These are phyloP conservation scores for Alternaria solani DNA, from an alignment of 2,329 filamentous ascomycete genomes.

Conservation along the genomic window DNA sequence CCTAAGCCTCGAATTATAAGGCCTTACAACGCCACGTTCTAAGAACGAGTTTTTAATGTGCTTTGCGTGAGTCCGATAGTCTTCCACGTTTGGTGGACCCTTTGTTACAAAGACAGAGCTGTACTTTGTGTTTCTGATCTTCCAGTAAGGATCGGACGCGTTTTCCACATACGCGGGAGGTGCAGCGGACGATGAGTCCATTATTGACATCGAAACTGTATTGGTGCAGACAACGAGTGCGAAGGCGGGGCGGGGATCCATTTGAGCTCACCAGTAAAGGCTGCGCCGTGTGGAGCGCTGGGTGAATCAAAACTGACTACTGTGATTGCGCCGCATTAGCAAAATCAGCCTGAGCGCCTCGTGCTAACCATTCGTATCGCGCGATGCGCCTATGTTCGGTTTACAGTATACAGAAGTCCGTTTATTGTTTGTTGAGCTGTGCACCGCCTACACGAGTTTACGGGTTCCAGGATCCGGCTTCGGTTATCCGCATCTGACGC, in stretches of 20 bases:
- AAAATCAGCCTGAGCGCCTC: not conserved
- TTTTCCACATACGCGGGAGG: not conserved
- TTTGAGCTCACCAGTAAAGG: not conserved
- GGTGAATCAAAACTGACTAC: not conserved
- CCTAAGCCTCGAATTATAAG: not conserved
- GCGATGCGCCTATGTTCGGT: not conserved
- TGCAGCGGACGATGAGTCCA: not conserved
- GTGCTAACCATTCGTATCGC: not conserved
- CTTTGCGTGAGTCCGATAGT: not conserved
- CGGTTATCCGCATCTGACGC: not conserved
- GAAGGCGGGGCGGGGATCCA: not conserved
- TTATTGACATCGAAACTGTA: not conserved
- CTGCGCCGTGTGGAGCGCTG: not conserved
- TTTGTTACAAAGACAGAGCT: not conserved
- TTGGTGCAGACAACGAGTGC: not conserved
- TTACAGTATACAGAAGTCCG: not conserved
- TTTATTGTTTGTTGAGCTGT: not conserved
- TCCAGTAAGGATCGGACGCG: not conserved
- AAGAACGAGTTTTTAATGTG: not conserved
- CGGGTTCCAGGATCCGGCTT: not conserved
- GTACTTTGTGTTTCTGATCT: constrained; percentile 1
- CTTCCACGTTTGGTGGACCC: not conserved
- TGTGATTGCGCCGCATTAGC: not conserved
- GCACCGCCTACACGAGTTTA: not conserved
- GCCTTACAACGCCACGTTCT: not conserved